A percentile compares a stretch with the other conserved stretches of the same genome.
Evolutionary conservation across 1,284 basidiomycete genomes (phyloP).

Genomic region (Porodaedalea pini): DNA sequence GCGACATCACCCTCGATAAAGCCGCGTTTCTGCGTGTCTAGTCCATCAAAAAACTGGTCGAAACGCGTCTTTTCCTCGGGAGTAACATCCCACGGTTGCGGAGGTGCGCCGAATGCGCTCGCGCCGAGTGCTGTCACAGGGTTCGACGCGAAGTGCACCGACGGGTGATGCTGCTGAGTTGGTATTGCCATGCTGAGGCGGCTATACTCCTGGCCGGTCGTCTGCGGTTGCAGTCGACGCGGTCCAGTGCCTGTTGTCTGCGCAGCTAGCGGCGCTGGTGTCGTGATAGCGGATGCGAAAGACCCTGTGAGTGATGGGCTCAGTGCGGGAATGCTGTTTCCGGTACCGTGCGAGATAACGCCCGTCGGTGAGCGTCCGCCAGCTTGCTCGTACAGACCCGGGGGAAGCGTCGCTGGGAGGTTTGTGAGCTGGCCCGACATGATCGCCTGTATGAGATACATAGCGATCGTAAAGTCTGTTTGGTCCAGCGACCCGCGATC

Average conservation of each 20-base stretch:
- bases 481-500: slow-evolving; percentile 86
- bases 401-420: slow-evolving; percentile 81
- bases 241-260: slow-evolving; percentile 13
- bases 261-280: slow-evolving; percentile 26
- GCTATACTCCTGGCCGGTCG: slow-evolving; percentile 38
- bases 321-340: slow-evolving; percentile 50
- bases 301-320: slow-evolving; percentile 42
- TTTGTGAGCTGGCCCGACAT: slow-evolving; percentile 80
- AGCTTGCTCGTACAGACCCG: slow-evolving; percentile 88
- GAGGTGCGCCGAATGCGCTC: slow-evolving; percentile 31
- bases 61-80: slow-evolving; percentile 76
- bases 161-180: neutral
- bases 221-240: slow-evolving; percentile 34
- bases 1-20: slow-evolving; percentile 92
- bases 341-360: slow-evolving; percentile 55
- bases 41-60: slow-evolving; percentile 80
- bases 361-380: slow-evolving; percentile 41
- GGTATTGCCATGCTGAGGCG: slow-evolving; percentile 12
- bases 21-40: slow-evolving; percentile 77
- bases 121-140: slow-evolving; percentile 32
- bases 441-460: slow-evolving; percentile 91
- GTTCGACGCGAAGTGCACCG: slow-evolving; percentile 12
- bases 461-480: slow-evolving; percentile 93
- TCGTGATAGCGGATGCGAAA: slow-evolving; percentile 35
- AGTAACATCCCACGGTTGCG: slow-evolving; percentile 79